Conservation (phyloP, 2,329 filamentous ascomycete genomes). For the Penicillium sp. region DNA sequence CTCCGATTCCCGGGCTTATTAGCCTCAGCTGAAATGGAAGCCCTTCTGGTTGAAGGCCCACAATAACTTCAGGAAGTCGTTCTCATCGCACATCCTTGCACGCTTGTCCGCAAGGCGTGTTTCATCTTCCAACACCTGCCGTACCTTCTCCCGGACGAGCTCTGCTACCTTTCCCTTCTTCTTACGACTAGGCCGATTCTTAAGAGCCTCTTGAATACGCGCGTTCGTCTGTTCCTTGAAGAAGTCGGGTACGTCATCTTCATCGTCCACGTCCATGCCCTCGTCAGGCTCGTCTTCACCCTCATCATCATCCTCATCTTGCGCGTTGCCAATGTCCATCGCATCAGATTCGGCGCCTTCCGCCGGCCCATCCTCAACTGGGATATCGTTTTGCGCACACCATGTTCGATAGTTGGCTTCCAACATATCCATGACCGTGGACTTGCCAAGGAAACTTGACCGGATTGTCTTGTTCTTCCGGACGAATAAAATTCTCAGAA, state of each 20-base stretch:
- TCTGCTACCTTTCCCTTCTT: constrained; percentile 72
- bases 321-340: constrained; percentile 30
- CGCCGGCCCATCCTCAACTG: constrained; percentile 58
- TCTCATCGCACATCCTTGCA: constrained; percentile 80
- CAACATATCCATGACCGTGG: constrained; percentile 70
- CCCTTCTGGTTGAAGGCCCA: constrained; percentile 82
- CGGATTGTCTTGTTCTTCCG: constrained; percentile 86
- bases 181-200: constrained; percentile 50
- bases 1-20: too few relatives aligned
- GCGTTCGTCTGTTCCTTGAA: constrained; percentile 57
- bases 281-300: constrained; percentile 38
- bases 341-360: constrained; percentile 28
- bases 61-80: constrained; percentile 74
- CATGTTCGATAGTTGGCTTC: constrained; percentile 83
- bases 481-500: constrained; percentile 72
- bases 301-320: too few relatives aligned
- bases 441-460: constrained; percentile 69
- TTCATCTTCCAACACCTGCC: constrained; percentile 70
- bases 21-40: constrained; percentile 77
- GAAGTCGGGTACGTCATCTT: constrained; percentile 72
- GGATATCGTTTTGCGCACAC: constrained; percentile 76
- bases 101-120: constrained; percentile 74
- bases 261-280: constrained; percentile 44
- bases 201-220: constrained; percentile 33
- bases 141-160: constrained; percentile 76